Evolutionary conservation across 108 stramenopile genomes (phyloP).

Genomic region (Epipyxis sp.): DNA sequence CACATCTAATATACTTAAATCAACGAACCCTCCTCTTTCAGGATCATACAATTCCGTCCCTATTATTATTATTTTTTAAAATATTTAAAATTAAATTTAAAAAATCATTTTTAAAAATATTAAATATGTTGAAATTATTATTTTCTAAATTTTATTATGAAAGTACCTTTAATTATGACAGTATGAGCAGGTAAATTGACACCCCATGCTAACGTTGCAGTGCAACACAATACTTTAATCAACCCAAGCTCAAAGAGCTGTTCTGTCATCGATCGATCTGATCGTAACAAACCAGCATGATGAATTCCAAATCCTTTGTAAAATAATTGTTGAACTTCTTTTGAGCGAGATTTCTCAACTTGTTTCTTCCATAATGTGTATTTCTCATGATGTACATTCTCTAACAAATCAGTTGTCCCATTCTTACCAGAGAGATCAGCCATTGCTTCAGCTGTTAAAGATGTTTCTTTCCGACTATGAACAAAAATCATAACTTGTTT

Average conservation of each 20-base stretch:
- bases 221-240: slow-evolving; percentile 91
- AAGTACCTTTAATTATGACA: slow-evolving; percentile 93
- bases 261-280: slow-evolving; percentile 88
- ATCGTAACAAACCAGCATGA: slow-evolving; percentile 98
- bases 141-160: too few species aligned
- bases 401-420: slow-evolving; percentile 43
- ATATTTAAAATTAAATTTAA: too few species aligned
- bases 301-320: slow-evolving; percentile 89
- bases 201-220: slow-evolving; percentile 96
- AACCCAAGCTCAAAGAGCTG: slow-evolving; percentile 90
- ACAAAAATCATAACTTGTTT: slow-evolving; percentile 99
- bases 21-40: slow-evolving; percentile 89
- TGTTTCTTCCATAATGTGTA: slow-evolving; percentile 13
- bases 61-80: too few species aligned
- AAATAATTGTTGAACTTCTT: slow-evolving; percentile 79
- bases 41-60: slow-evolving; percentile 94
- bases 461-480: slow-evolving; percentile 93
- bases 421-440: slow-evolving; percentile 66
- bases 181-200: slow-evolving; percentile 90
- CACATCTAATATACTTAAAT: slow-evolving; percentile 93
- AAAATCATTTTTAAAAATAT: too few species aligned
- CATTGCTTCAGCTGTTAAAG: slow-evolving; percentile 75
- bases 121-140: too few species aligned
- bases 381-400: slow-evolving; percentile 42
- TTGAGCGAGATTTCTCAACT: slow-evolving; percentile 75